Conservation (phyloP, 345 rosid genomes). For the Eucalyptus erythrocorys region DNA sequence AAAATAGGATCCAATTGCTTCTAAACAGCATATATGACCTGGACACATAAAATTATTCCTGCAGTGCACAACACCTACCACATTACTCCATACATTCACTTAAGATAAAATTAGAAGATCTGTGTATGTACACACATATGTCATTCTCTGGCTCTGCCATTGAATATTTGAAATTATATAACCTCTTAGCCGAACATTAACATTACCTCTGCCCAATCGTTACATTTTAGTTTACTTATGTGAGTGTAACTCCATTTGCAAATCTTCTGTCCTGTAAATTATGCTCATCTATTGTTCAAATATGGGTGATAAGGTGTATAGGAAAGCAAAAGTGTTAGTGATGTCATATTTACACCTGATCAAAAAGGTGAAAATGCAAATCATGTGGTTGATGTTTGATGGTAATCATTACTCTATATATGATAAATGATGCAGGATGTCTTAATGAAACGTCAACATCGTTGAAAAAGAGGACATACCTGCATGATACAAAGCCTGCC, state of each 20-base stretch:
- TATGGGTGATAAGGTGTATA: neutral
- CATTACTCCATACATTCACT: neutral
- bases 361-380: neutral
- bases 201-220: neutral
- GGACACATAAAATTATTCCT: neutral
- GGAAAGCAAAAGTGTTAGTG: neutral
- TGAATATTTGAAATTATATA: neutral
- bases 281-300: neutral
- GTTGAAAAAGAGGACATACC: conserved; percentile 17
- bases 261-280: neutral
- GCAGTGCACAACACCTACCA: neutral
- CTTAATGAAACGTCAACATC: neutral
- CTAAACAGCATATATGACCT: neutral
- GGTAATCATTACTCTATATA: neutral
- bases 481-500: conserved; percentile 92
- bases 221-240: neutral
- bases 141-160: neutral
- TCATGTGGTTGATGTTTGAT: neutral
- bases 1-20: neutral
- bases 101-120: neutral
- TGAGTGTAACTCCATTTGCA: neutral
- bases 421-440: neutral
- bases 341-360: neutral
- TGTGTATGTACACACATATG: neutral
- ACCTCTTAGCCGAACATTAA: neutral